Percentiles rank a stretch among this genome's conserved stretches.
These are phyloP conservation scores for Penicillium herquei DNA, from an alignment of 495 filamentous ascomycete genomes.

Conservation along the genomic window DNA sequence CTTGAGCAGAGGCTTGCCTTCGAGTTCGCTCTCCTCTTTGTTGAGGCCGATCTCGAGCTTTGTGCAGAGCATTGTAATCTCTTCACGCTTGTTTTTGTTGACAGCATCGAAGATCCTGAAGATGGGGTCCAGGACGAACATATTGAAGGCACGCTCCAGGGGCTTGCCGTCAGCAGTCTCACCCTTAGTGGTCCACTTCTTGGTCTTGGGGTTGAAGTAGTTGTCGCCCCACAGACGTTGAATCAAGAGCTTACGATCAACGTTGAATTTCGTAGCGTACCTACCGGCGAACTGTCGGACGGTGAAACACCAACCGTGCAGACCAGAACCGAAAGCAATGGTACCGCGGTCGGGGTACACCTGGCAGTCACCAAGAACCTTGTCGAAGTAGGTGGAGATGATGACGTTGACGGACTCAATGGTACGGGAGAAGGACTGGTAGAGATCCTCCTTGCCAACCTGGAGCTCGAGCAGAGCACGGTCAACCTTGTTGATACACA, in stretches of 20 bases:
- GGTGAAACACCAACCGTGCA: conserved; percentile 99
- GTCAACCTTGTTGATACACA: conserved; percentile 99
- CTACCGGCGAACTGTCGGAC: conserved; percentile 94
- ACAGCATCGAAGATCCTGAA: conserved; percentile 95
- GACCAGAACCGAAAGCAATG: conserved; percentile 98
- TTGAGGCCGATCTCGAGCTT: conserved; percentile 93
- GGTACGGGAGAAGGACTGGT: conserved; percentile 98
- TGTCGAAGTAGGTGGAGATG: conserved; percentile 98
- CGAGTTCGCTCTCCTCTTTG: conserved; percentile 83
- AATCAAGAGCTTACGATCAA: conserved; percentile 99
- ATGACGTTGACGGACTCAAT: conserved; percentile 99
- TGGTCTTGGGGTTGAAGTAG: conserved; percentile 99
- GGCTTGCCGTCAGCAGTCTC: conserved; percentile 76
- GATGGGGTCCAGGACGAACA: conserved; percentile 98
- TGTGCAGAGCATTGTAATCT: conserved; percentile 74
- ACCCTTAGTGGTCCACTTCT: conserved; percentile 94
- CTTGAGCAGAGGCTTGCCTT: conserved; percentile 97
- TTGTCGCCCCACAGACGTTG: conserved; percentile 99
- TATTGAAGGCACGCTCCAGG: conserved; percentile 97
- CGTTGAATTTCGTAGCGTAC: conserved; percentile 99
- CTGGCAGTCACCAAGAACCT: conserved; percentile 94
- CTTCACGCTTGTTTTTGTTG: conserved; percentile 98
- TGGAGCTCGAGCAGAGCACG: conserved; percentile 98
- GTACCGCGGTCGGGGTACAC: conserved; percentile 96
- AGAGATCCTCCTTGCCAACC: conserved; percentile 96